Conservation (phyloP, 192 early-diverging fungal species). For the Coemansia sp. region DNA sequence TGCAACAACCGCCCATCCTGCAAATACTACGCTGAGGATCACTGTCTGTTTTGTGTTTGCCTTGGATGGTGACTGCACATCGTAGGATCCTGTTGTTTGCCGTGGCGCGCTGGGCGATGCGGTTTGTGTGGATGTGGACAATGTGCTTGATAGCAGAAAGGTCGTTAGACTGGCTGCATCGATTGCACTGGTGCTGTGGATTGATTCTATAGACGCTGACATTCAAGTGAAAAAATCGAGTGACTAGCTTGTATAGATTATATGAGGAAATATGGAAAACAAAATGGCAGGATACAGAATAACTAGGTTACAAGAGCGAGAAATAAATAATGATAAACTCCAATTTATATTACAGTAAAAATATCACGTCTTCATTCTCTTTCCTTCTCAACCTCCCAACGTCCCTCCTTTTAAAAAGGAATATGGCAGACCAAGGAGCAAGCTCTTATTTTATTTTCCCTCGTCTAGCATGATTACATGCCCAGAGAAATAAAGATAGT, state of each 20-base stretch:
- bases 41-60: slow-evolving; percentile 18
- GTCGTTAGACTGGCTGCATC: neutral
- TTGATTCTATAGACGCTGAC: neutral
- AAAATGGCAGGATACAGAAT: too few relatives aligned
- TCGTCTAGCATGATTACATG: too few relatives aligned
- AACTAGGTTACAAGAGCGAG: too few relatives aligned
- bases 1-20: slow-evolving; percentile 13
- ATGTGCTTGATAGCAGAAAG: neutral
- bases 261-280: too few relatives aligned
- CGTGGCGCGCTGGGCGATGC: neutral
- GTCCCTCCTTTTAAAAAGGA: too few relatives aligned
- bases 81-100: neutral
- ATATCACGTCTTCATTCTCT: too few relatives aligned
- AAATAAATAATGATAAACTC: too few relatives aligned
- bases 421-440: too few relatives aligned
- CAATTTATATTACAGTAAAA: too few relatives aligned
- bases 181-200: neutral
- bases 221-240: neutral
- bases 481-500: too few relatives aligned
- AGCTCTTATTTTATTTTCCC: too few relatives aligned
- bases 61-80: neutral
- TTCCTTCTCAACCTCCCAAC: too few relatives aligned
- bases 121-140: neutral
- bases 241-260: neutral
- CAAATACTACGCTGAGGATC: slow-evolving; percentile 25